Conservation (phyloP, 768 basidiomycete genomes). For the Clitopilus hobsonii region DNA sequence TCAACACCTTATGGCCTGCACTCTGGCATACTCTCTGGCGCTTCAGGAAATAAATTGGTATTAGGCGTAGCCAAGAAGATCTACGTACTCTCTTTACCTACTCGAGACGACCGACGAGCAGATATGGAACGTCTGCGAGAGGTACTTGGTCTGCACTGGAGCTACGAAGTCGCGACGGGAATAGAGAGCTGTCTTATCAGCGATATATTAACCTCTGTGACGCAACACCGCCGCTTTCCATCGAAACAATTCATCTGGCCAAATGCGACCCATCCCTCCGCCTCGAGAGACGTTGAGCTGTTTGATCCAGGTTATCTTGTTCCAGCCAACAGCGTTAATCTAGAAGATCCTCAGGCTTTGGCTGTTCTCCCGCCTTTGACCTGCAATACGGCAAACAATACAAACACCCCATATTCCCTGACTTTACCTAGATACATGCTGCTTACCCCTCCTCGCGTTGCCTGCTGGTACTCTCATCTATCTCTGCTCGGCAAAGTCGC, state of each 20-base stretch:
- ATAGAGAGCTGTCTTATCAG: constrained; percentile 31
- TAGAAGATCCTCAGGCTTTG: too few species aligned
- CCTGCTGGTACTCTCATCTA: constrained; percentile 72
- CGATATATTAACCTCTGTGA: constrained; percentile 40
- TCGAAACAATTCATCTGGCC: constrained; percentile 11
- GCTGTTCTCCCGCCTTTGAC: constrained; percentile 10
- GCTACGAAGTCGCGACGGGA: constrained; percentile 45
- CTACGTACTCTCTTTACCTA: constrained; percentile 58
- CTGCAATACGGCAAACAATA: constrained; percentile 25
- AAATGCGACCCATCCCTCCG: constrained; percentile 19
- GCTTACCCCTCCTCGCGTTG: constrained; percentile 56
- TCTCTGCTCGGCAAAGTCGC: constrained; percentile 42
- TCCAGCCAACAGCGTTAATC: constrained; percentile 2
- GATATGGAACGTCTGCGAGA: constrained; percentile 54
- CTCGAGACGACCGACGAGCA: constrained; percentile 46
- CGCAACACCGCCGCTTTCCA: constrained; percentile 18
- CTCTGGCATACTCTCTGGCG: not conserved
- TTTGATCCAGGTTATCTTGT: constrained; percentile 18
- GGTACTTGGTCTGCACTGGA: constrained; percentile 46
- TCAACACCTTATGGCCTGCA: not conserved
- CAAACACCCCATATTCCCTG: constrained; percentile 27
- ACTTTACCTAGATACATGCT: constrained; percentile 40
- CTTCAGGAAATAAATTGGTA: constrained; percentile 4
- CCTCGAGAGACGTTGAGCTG: constrained; percentile 14
- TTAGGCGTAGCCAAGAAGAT: constrained; percentile 38